phyloP scores from a whole-genome alignment of 2,329 filamentous ascomycete species.

The Geoglossum cookeanum region DNA sequence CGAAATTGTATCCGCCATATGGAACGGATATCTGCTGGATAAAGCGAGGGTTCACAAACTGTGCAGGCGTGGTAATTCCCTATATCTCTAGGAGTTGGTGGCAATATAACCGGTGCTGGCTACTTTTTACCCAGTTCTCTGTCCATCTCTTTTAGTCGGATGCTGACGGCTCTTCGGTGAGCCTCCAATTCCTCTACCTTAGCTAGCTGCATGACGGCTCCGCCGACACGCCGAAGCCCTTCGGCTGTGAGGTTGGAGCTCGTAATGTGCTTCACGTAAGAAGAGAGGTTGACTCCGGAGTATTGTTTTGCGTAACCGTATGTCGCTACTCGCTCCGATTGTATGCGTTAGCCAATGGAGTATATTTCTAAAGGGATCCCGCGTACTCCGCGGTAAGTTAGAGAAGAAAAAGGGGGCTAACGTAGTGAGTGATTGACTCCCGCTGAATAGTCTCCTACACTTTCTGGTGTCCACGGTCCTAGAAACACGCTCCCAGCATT shows the following conservation, averaged over 20 bases:
- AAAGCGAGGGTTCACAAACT: too few relatives aligned
- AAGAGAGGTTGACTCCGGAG: conserved; percentile 87
- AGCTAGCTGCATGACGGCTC: conserved; percentile 85
- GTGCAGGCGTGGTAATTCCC: too few relatives aligned
- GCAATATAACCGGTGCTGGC: background rate
- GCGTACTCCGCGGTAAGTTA: background rate
- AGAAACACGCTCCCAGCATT: conserved; percentile 96
- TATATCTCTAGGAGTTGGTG: too few relatives aligned
- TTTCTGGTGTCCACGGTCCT: conserved; percentile 91
- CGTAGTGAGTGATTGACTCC: conserved; percentile 94
- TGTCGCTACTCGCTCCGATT: conserved; percentile 40
- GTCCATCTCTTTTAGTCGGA: conserved; percentile 34
- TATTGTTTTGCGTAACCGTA: conserved; percentile 98
- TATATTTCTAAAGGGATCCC: background rate
- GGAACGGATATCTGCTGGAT: too few relatives aligned
- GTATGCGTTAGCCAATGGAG: background rate
- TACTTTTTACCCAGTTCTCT: background rate
- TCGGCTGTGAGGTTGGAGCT: conserved; percentile 75
- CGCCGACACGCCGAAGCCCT: conserved; percentile 68
- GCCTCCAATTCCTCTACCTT: conserved; percentile 90
- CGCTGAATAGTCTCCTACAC: conserved; percentile 92
- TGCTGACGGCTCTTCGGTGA: conserved; percentile 56
- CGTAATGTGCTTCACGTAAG: conserved; percentile 96
- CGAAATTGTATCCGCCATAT: too few relatives aligned
- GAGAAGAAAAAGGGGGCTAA: conserved; percentile 33